Evolutionary conservation across 257 asterid genomes (phyloP).

Genomic region (Solanum neorickii): DNA sequence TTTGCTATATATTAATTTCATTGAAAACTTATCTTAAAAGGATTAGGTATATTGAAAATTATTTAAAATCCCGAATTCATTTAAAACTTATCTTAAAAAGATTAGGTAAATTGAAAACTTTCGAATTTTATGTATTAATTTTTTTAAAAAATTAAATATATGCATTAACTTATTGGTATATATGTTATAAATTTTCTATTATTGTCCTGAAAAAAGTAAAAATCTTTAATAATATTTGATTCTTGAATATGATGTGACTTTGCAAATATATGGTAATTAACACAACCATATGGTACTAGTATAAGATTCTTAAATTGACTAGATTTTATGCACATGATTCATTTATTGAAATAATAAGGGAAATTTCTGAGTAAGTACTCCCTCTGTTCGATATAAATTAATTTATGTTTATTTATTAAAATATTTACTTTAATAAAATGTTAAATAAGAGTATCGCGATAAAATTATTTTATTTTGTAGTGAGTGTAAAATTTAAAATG

Average conservation of each 20-base stretch:
- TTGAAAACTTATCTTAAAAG: neutral
- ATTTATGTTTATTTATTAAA: too few relatives aligned
- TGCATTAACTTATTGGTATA: too few relatives aligned
- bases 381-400: too few relatives aligned
- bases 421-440: too few relatives aligned
- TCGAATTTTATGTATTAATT: too few relatives aligned
- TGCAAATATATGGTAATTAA: neutral
- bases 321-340: neutral
- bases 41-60: neutral
- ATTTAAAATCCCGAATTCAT: neutral
- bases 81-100: neutral
- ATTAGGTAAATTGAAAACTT: too few relatives aligned
- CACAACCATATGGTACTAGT: neutral
- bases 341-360: neutral
- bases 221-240: neutral
- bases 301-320: neutral
- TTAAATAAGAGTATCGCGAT: too few relatives aligned
- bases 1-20: neutral
- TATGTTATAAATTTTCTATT: too few relatives aligned
- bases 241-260: neutral
- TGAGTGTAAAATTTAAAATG: accelerated
- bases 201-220: neutral
- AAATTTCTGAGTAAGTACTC: neutral
- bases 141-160: too few relatives aligned
- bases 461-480: too few relatives aligned